These are phyloP conservation scores for Neurospora intermedia DNA, from an alignment of 495 filamentous ascomycete species.

Conservation along the genomic window DNA sequence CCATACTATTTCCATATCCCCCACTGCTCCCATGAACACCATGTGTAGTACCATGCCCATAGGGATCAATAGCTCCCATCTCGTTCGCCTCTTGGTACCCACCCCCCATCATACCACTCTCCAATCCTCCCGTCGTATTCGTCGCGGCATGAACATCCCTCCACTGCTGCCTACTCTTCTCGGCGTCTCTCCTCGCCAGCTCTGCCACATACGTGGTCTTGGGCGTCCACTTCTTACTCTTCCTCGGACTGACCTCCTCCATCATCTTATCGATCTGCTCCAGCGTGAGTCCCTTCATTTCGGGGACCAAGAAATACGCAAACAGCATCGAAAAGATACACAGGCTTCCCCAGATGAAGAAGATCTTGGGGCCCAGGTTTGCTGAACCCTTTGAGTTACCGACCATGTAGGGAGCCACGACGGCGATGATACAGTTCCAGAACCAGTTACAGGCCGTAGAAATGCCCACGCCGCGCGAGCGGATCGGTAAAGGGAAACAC, in stretches of 20 bases:
- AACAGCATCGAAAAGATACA: conserved; percentile 53
- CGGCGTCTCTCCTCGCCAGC: conserved; percentile 9
- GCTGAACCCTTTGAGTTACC: conserved; percentile 53
- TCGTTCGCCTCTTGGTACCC: background rate
- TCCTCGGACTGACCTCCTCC: conserved; percentile 61
- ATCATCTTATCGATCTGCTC: conserved; percentile 86
- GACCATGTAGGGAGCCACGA: conserved; percentile 70
- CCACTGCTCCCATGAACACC: background rate
- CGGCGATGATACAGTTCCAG: conserved; percentile 65
- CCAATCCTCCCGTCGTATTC: background rate
- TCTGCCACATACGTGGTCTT: conserved; percentile 54
- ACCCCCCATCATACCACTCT: background rate
- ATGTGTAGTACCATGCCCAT: background rate
- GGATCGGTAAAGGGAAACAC: conserved; percentile 75
- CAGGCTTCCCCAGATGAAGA: conserved; percentile 66
- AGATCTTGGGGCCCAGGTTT: conserved; percentile 59
- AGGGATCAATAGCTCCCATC: background rate
- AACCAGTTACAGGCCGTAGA: conserved; percentile 81
- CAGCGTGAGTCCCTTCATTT: conserved; percentile 78
- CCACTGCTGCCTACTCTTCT: background rate
- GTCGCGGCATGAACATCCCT: background rate
- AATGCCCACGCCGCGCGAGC: conserved; percentile 66
- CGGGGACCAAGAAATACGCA: conserved; percentile 69
- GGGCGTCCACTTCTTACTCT: conserved; percentile 56
- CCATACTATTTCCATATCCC: background rate